Evolutionary conservation across 2,329 filamentous ascomycete species (phyloP), one percentile per base, ranked within the genome.

Genomic region (Zalaria obscura): DNA sequence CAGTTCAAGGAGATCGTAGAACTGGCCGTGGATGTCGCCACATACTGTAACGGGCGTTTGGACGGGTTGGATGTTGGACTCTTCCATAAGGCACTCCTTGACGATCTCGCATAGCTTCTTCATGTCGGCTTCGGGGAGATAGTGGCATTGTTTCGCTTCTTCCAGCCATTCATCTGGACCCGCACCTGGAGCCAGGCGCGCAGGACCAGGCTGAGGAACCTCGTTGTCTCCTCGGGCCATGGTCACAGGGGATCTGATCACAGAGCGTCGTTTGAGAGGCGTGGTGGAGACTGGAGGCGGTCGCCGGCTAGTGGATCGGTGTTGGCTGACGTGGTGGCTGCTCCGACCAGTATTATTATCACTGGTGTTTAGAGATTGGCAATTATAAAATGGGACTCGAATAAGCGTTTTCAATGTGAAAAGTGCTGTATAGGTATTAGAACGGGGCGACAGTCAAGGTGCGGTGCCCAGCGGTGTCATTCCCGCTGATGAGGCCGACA

Each of bases 11-110:
- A 98, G 72, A 62, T 98, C 91, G 66, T 98, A 96, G 63, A 96
- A 96, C 66, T 98, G 91, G 53, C 91, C 91, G 64, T 98, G 91
- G 48, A 98, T 96, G 60, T 98, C 91, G 58, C 91, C 91, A 57
- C 91, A 96, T 48, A 98, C 83, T 4, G 91, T 98, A 48, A 98
- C 91, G 5, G 91, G 91, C 0, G 91, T 94, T 41, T 83, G 78
- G 18, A 98, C 89, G n/a, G 91, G 91, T 61, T 96, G 91, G 45
- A 98, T 96, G 61, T 98, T 98, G 50, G 88, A 95, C 67, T 98
- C 91, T 72, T 98, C 91, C 91, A 98, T 98, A 55, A 98, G 73
- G 50, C 86, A 93, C 66, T 96, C 91, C 69, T 98, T 98, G 46
- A 96, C 91, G 59, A 93, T 93, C 68, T 98, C 91, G 62, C 91